Percentiles rank a stretch among this genome's conserved stretches.
Conservation (phyloP, 208 protist species). For the Acanthamoeba pearcei region DNA sequence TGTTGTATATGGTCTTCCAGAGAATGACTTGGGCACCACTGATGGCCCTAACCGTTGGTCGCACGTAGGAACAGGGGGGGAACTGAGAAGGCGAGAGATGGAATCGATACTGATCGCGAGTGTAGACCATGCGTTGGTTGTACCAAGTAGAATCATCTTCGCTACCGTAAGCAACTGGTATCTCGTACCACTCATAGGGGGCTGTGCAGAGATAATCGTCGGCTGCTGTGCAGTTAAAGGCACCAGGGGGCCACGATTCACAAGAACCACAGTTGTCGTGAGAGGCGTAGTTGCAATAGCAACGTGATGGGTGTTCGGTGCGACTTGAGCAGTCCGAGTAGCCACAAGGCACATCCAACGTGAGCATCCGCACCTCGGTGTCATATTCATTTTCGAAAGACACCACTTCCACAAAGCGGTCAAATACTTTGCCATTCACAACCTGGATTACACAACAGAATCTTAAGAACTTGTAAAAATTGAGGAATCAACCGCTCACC, state of each 20-base stretch:
- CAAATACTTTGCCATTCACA: neutral
- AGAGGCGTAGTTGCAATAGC: neutral
- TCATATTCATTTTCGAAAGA: neutral
- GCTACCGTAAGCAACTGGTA: neutral
- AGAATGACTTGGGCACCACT: neutral
- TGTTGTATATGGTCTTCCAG: neutral
- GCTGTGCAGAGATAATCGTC: neutral
- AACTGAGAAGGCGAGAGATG: neutral
- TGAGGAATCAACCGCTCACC: too few species aligned
- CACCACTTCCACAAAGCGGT: neutral
- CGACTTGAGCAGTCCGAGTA: neutral
- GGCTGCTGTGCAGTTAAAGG: neutral
- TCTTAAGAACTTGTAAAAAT: too few species aligned
- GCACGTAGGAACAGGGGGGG: neutral
- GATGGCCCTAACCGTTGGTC: neutral
- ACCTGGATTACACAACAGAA: neutral
- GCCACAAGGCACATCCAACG: neutral
- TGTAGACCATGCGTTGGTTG: too few species aligned
- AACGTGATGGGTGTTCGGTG: neutral
- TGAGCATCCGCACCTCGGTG: neutral
- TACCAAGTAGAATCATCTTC: too few species aligned
- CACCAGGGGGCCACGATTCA: neutral
- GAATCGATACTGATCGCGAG: neutral
- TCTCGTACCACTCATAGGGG: neutral
- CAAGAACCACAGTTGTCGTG: neutral